These are phyloP conservation scores for Wilcoxina mikolae DNA, from an alignment of 495 filamentous ascomycete genomes.

Conservation along the genomic window DNA sequence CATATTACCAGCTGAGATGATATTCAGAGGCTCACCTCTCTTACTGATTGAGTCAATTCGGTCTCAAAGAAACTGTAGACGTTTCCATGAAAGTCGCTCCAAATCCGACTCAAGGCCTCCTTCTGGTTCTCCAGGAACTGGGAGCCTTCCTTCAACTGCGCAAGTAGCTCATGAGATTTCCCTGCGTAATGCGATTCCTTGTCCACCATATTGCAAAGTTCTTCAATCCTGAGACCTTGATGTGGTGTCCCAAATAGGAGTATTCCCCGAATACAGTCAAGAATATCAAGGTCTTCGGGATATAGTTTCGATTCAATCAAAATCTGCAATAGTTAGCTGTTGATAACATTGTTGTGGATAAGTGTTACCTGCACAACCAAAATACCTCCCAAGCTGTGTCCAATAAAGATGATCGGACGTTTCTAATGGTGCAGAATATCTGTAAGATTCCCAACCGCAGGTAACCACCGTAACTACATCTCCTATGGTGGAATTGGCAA, in stretches of 20 bases:
- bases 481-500: too few relatives aligned
- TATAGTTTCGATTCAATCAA: slow-evolving; percentile 34
- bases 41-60: slow-evolving; percentile 27
- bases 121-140: slow-evolving; percentile 34
- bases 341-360: not conserved
- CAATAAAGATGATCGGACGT: slow-evolving; percentile 33
- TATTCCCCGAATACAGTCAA: slow-evolving; percentile 31
- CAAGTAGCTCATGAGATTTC: slow-evolving; percentile 31
- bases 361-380: slow-evolving; percentile 34
- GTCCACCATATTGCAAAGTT: slow-evolving; percentile 31
- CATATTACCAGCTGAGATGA: slow-evolving; percentile 18
- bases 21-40: slow-evolving; percentile 27
- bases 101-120: slow-evolving; percentile 30
- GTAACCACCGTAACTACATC: too few relatives aligned
- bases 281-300: slow-evolving; percentile 33
- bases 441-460: not conserved
- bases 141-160: slow-evolving; percentile 32
- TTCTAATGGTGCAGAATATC: not conserved
- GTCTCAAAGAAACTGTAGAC: slow-evolving; percentile 35
- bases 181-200: slow-evolving; percentile 29
- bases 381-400: slow-evolving; percentile 36
- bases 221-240: slow-evolving; percentile 32
- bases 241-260: slow-evolving; percentile 39
- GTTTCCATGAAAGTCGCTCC: slow-evolving; percentile 30
- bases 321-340: slow-evolving; percentile 23